Evolutionary conservation across 2,329 filamentous ascomycete genomes (phyloP), one percentile per base, ranked within the genome.

Genomic region (Curvularia sp.): DNA sequence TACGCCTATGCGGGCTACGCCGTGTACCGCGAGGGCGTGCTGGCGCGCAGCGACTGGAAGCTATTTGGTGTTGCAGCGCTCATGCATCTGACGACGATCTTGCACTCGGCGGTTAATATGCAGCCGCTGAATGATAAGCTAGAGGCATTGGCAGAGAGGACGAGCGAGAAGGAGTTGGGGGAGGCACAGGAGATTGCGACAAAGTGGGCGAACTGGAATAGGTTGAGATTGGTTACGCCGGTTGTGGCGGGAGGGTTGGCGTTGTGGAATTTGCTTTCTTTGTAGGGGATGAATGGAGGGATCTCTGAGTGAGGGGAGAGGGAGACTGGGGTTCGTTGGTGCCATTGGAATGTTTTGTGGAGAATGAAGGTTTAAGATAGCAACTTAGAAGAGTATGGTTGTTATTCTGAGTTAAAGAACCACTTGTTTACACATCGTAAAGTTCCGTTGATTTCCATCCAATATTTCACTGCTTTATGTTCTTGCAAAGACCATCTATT

Each of bases 31-130:
- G 68, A 74, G 50, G 70, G 69, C 8, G 26, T 61, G 9, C 58
- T 66, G 18, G 71, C 71, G 3, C 71, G 75, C 22, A 75, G 75
- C n/a, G 81, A 82, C 60, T 83, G 81, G 81, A 75, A 74, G 44
- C 30, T 79, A 4, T 83, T 80, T 48, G 79, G 80, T 2, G 58
- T 81, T 12, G 71, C 78, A 4, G 79, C 82, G 7, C 44, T 75
- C 4, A 79, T 80, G 68, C 82, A 83, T 56, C 62, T 84, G 28
- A 72, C 78, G 28, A 82, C 79, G 0, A 79, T 83, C 41, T 60
- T 83, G n/a, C 81, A 83, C 58, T 81, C 79, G 12, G 81, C 81
- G 2, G 53, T 80, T 18, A 83, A 84, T 58, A 82, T 83, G 81
- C 81, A 83, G 76, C 81, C 81, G 24, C 63, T 83, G 62, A 83